Conservation (phyloP, 208 protist species). For the Zelonia costaricensis region DNA sequence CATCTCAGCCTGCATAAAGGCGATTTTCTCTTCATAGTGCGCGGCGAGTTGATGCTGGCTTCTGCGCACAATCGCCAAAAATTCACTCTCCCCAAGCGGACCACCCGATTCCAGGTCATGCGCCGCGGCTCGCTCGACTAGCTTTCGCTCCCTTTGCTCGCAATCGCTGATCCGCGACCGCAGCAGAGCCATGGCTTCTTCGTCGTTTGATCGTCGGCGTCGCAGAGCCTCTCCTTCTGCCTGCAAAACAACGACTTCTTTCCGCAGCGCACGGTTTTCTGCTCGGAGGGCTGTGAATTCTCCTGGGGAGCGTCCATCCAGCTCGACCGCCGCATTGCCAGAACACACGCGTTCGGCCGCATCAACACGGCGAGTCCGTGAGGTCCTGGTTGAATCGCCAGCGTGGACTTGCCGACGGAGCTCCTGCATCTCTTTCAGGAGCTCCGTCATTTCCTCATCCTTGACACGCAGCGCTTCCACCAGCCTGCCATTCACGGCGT, state of each 20-base stretch:
- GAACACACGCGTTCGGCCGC: background rate
- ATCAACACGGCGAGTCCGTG: background rate
- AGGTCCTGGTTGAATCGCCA: too few relatives aligned
- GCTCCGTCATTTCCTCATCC: background rate
- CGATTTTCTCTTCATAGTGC: constrained; percentile 23
- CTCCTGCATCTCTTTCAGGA: background rate
- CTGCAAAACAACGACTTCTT: constrained; percentile 12
- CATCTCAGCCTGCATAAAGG: constrained; percentile 23
- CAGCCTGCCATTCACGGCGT: background rate
- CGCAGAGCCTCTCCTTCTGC: constrained; percentile 24
- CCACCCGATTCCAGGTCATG: background rate
- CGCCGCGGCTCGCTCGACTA: constrained; percentile 1
- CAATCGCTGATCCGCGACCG: constrained; percentile 1
- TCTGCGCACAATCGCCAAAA: constrained; percentile 16
- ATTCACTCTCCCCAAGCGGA: constrained; percentile 13
- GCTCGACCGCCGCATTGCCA: background rate
- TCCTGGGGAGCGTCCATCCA: background rate
- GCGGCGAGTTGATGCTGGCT: constrained; percentile 9
- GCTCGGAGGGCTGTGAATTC: background rate
- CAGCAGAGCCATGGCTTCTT: constrained; percentile 8
- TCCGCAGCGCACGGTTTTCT: background rate
- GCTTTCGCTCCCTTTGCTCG: constrained; percentile 1
- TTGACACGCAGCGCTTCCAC: background rate
- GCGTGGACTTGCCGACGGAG: background rate
- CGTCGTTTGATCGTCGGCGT: constrained; percentile 7